phyloP scores from a whole-genome alignment of 139 green algal species.

The Gonium pectorale region DNA sequence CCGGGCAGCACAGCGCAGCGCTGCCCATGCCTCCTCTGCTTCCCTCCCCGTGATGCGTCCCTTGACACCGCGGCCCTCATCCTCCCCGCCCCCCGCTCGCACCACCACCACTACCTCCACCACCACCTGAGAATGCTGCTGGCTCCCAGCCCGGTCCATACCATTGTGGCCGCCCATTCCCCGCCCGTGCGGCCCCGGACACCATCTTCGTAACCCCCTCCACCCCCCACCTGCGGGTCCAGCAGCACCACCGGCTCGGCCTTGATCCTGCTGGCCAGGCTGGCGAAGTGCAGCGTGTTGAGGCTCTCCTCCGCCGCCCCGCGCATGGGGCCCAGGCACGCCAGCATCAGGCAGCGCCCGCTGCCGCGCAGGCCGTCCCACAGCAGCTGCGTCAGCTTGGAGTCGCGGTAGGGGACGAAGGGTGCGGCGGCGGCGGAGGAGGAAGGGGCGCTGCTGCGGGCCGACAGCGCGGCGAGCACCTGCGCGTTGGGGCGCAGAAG shows the following conservation, averaged over 20 bases:
- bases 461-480: slow-evolving; percentile 64
- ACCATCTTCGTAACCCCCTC: too few relatives aligned
- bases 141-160: too few relatives aligned
- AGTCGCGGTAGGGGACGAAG: slow-evolving; percentile 56
- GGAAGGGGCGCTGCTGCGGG: not conserved
- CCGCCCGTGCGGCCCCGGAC: too few relatives aligned
- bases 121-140: too few relatives aligned
- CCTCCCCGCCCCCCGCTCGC: too few relatives aligned
- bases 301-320: slow-evolving; percentile 69
- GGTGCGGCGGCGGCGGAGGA: slow-evolving; percentile 4
- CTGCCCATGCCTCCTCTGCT: too few relatives aligned
- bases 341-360: slow-evolving; percentile 74
- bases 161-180: too few relatives aligned
- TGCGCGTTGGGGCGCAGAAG: too few relatives aligned
- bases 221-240: slow-evolving; percentile 54
- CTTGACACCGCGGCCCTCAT: too few relatives aligned
- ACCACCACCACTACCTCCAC: too few relatives aligned
- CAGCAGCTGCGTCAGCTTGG: slow-evolving; percentile 79
- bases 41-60: too few relatives aligned
- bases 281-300: slow-evolving; percentile 79
- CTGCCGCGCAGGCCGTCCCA: slow-evolving; percentile 66
- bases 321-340: slow-evolving; percentile 73
- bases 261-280: slow-evolving; percentile 74
- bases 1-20: too few relatives aligned
- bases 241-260: slow-evolving; percentile 64